A percentile compares a stretch with the other conserved stretches of the same genome.
These are phyloP conservation scores for Galerina marginata DNA, from an alignment of 768 basidiomycete genomes.

Conservation along the genomic window DNA sequence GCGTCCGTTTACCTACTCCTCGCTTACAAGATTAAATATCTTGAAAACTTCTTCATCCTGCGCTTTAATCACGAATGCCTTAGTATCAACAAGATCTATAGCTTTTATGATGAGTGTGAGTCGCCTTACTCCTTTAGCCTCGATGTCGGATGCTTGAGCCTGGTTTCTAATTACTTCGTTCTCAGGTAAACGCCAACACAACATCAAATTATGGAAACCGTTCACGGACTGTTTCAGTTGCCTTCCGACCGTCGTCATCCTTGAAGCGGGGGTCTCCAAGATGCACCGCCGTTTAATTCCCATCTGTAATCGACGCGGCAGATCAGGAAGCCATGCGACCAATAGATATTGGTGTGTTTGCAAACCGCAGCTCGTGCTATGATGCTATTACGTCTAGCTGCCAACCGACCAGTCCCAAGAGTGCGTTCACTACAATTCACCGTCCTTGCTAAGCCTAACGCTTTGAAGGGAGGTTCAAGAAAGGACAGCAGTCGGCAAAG, in stretches of 20 bases:
- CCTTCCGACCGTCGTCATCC: no score
- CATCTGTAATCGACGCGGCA: no score
- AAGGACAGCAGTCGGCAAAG: background rate
- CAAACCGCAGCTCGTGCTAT: no score
- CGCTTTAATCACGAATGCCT: slow-evolving; percentile 99
- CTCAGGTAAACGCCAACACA: slow-evolving; percentile 98
- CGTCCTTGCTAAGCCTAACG: background rate
- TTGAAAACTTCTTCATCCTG: slow-evolving; percentile 99
- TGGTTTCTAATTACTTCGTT: slow-evolving; percentile 11
- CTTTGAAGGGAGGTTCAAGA: background rate
- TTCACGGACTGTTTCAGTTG: no score
- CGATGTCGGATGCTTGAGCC: background rate
- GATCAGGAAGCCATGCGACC: no score
- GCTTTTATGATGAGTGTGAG: slow-evolving; percentile 99
- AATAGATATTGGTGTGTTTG: no score
- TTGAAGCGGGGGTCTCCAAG: no score
- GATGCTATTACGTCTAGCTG: no score
- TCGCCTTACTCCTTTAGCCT: slow-evolving; percentile 23
- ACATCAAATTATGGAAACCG: slow-evolving; percentile 99
- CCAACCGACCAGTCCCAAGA: background rate
- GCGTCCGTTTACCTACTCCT: slow-evolving; percentile 99
- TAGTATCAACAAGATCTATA: slow-evolving; percentile 99
- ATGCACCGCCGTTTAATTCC: no score
- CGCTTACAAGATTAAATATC: slow-evolving; percentile 99
- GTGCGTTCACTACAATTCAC: background rate